Base-by-base conservation (phyloP, 257 asterid species). In the Capsicum rhomboideum region DNA sequence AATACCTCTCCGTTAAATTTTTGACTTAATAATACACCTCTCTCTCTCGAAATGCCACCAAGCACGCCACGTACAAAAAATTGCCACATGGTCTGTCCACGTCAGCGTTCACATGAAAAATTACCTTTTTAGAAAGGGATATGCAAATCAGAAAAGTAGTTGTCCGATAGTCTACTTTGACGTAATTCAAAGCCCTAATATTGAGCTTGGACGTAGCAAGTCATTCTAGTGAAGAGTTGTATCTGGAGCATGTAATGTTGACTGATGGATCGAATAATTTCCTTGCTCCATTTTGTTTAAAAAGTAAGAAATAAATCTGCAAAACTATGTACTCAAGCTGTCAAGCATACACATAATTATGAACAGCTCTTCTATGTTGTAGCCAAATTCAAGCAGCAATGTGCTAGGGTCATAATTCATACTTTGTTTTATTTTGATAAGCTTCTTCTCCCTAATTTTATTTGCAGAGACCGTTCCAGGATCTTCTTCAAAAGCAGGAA, bases 391-490 rank as follows among this genome's bases (percentile, higher is more conserved):
- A 42, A 72, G 56, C 56, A 72, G 10, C 18, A 37, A 72, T 8
- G 58, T 40, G 2, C 58, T 72, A 44, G 37, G 18, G 44, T 53
- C 80, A 72, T 23, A 4, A 44, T 72, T 71, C 56, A 8, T 72
- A 29, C 37, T 46, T 64, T 29, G 42, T 16, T 64, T 14, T 64
- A 28, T 64, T 64, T 64, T 64, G 72, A 28, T 28, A 64, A 64
- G 6, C 53, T 26, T 44, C 31, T 6, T 69, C 28, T 69, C 12
- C 79, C 34, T 71, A 21, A 59, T 82, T 49, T 34, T 55, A 61
- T 56, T 79, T 79, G 54, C 90, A 93, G 97, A 84, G 84, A 64
- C 93, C 97, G 13, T 95, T 92, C 83, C 98, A 95, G 87, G 86
- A 86, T 26, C 87, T 95, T 56, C 86, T 93, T 87, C 91, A 90